phyloP scores from a whole-genome alignment of 306 rosid genomes.

The Cucumis melo region DNA sequence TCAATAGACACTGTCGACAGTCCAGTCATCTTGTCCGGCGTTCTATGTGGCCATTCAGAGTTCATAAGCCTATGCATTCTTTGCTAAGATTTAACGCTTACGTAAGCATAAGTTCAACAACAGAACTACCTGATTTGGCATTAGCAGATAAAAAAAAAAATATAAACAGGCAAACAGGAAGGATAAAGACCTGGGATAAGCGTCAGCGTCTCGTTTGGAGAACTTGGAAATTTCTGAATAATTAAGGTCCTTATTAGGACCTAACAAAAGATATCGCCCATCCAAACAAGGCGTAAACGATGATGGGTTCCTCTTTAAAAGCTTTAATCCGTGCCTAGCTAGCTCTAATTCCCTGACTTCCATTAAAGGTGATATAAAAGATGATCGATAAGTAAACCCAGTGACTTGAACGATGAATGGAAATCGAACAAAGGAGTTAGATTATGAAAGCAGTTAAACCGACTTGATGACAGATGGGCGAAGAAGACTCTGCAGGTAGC shows the following conservation, averaged over 20 bases:
- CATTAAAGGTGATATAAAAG: background rate
- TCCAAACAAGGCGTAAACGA: constrained; percentile 92
- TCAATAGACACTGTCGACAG: background rate
- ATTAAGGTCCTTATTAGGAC: constrained; percentile 54
- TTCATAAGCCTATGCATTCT: background rate
- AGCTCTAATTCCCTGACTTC: constrained; percentile 53
- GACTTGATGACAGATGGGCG: constrained; percentile 70
- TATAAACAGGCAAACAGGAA: background rate
- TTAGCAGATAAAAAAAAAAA: background rate
- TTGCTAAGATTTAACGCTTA: background rate
- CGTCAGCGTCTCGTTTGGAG: constrained; percentile 62
- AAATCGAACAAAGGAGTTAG: background rate
- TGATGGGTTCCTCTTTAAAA: constrained; percentile 69
- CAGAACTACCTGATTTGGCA: background rate
- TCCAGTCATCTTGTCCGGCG: background rate
- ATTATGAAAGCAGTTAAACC: background rate
- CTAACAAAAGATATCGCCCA: constrained; percentile 74
- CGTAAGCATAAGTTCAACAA: background rate
- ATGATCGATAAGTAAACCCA: background rate
- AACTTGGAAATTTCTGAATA: constrained; percentile 72
- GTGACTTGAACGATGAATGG: background rate
- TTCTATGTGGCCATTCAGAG: background rate
- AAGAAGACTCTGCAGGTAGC: constrained; percentile 88
- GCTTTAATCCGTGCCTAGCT: constrained; percentile 66
- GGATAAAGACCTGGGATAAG: constrained; percentile 51